These are phyloP conservation scores for Fraxinus excelsior DNA, from an alignment of 257 asterid genomes.

Conservation along the genomic window DNA sequence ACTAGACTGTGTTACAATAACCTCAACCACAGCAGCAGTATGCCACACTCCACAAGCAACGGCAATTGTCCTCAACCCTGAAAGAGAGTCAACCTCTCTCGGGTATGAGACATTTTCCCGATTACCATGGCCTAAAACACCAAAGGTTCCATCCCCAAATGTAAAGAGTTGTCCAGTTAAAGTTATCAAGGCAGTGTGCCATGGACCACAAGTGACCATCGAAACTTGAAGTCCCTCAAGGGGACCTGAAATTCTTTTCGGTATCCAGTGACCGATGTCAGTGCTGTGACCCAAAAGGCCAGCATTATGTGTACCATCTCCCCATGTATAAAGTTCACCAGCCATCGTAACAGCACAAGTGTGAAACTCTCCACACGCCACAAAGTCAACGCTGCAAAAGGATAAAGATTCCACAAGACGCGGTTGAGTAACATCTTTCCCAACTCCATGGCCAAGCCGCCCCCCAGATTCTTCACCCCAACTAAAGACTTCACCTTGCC, in stretches of 20 bases:
- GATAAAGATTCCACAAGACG: conserved; percentile 72
- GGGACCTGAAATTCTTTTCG: conserved; percentile 87
- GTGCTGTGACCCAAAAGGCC: conserved; percentile 89
- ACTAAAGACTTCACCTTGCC: conserved; percentile 88
- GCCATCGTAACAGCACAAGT: conserved; percentile 77
- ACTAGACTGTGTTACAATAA: conserved; percentile 75
- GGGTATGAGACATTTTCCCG: conserved; percentile 64
- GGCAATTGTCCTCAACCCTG: conserved; percentile 82
- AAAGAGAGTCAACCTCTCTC: conserved; percentile 76
- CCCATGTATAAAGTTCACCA: conserved; percentile 94
- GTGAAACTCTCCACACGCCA: conserved; percentile 93
- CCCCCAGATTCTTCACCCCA: conserved; percentile 99
- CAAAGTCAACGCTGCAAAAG: conserved; percentile 61
- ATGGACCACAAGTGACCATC: conserved; percentile 80
- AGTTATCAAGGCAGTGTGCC: conserved; percentile 91
- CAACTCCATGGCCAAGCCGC: conserved; percentile 87
- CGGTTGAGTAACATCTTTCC: conserved; percentile 70
- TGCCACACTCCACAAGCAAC: conserved; percentile 99
- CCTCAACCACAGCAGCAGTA: conserved; percentile 93
- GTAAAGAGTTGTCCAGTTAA: conserved; percentile 81
- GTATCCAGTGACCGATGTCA: conserved; percentile 87
- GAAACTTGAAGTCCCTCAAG: conserved; percentile 85
- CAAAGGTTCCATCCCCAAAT: conserved; percentile 90
- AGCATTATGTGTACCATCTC: conserved; percentile 86
- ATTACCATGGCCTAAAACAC: conserved; percentile 89